Evolutionary conservation across 139 green algal species (phyloP).

Genomic region (Picochlorum sp.): DNA sequence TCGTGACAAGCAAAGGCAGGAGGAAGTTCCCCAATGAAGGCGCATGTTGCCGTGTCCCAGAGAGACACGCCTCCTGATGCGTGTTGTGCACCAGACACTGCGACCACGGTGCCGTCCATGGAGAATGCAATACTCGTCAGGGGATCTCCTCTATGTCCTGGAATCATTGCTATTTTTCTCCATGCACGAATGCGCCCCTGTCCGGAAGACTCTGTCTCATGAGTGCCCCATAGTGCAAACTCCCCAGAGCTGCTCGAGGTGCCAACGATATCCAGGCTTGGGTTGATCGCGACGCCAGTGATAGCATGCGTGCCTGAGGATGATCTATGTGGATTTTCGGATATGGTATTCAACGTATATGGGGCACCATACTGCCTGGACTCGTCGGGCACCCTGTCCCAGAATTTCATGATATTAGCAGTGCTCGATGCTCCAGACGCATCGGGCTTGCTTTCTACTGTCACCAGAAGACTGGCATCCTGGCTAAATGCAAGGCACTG

Average conservation of each 20-base stretch:
- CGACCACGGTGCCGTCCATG: constrained; percentile 61
- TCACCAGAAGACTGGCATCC: constrained; percentile 32
- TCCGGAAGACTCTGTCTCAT: neutral
- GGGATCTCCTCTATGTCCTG: constrained; percentile 25
- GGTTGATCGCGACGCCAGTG: constrained; percentile 1
- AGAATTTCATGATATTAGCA: constrained; percentile 4
- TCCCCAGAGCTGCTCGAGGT: constrained; percentile 2
- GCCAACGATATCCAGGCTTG: neutral
- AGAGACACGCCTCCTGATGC: constrained; percentile 38
- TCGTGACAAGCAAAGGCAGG: constrained; percentile 1
- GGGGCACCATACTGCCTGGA: constrained; percentile 3
- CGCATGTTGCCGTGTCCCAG: constrained; percentile 47
- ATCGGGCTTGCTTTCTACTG: constrained; percentile 47
- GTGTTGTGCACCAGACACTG: constrained; percentile 25
- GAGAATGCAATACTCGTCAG: constrained; percentile 50
- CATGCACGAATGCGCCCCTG: constrained; percentile 5
- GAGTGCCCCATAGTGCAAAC: constrained; percentile 41
- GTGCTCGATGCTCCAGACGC: constrained; percentile 13
- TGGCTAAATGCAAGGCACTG: constrained; percentile 40
- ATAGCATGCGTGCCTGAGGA: neutral
- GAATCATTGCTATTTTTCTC: constrained; percentile 4
- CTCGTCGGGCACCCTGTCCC: neutral
- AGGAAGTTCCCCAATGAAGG: constrained; percentile 40
- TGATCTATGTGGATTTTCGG: constrained; percentile 45
- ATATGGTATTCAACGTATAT: constrained; percentile 45